phyloP scores from a whole-genome alignment of 1,139 yeast species.

The Sporopachydermia cereana region DNA sequence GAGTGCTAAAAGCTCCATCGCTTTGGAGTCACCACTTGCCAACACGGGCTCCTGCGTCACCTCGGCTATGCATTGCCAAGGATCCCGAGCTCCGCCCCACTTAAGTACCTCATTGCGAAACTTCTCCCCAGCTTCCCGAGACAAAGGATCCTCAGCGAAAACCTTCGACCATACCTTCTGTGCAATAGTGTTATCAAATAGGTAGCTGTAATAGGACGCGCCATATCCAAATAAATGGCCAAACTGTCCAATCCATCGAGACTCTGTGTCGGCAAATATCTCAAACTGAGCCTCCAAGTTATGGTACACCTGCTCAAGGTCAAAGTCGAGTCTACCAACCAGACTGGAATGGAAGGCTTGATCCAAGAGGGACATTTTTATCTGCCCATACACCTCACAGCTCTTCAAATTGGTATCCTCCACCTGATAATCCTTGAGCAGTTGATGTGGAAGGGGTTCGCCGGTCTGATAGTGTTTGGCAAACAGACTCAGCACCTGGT shows the following conservation, averaged over 20 bases:
- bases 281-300: constrained; percentile 40
- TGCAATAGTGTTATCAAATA: constrained; percentile 89
- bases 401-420: constrained; percentile 46
- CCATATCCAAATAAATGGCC: constrained; percentile 93
- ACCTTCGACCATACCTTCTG: constrained; percentile 70
- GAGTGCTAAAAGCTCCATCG: constrained; percentile 57
- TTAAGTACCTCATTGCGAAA: constrained; percentile 59
- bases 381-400: constrained; percentile 77
- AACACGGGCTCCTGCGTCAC: constrained; percentile 55
- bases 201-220: constrained; percentile 83
- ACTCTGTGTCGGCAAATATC: constrained; percentile 49
- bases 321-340: constrained; percentile 24
- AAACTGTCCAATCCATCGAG: constrained; percentile 90
- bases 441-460: constrained; percentile 39
- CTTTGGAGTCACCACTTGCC: constrained; percentile 53
- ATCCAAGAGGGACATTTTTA: constrained; percentile 82
- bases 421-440: constrained; percentile 39
- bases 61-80: constrained; percentile 79
- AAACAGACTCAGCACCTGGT: constrained; percentile 58
- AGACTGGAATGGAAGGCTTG: constrained; percentile 54
- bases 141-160: constrained; percentile 58
- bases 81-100: constrained; percentile 93
- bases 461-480: constrained; percentile 69
- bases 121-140: constrained; percentile 59
- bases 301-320: constrained; percentile 53